Conservation (phyloP, 441 rosid species). For the Eutrema salsugineum region DNA sequence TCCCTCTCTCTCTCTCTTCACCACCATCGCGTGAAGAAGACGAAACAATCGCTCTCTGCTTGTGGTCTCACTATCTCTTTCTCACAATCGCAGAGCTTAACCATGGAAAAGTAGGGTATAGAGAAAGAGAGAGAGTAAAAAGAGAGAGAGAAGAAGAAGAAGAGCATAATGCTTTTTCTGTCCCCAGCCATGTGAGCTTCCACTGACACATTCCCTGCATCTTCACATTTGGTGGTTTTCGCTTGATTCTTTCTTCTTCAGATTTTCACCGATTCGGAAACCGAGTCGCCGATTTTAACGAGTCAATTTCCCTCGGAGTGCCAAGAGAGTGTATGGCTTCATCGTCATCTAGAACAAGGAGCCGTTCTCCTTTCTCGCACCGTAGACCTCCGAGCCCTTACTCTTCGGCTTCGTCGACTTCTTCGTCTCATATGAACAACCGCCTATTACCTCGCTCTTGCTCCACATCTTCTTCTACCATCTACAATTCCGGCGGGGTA, state of each 20-base stretch:
- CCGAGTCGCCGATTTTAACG: constrained; percentile 39
- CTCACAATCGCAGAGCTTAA: constrained; percentile 7
- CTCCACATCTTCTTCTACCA: constrained; percentile 71
- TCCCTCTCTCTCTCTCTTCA: constrained; percentile 19
- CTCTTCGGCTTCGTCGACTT: constrained; percentile 54
- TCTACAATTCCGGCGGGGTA: constrained; percentile 39
- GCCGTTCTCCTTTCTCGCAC: constrained; percentile 85
- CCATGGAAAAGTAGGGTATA: not conserved
- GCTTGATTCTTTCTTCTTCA: constrained; percentile 16
- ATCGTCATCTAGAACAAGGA: constrained; percentile 81
- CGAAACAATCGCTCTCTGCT: constrained; percentile 31
- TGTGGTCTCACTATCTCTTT: constrained; percentile 23
- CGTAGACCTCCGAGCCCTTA: constrained; percentile 65
- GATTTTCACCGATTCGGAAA: not conserved
- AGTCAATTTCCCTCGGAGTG: constrained; percentile 32
- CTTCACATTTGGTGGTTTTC: constrained; percentile 15
- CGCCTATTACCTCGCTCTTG: constrained; percentile 74
- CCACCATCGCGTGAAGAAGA: constrained; percentile 32
- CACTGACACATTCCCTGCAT: constrained; percentile 66
- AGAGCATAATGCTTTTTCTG: constrained; percentile 35
- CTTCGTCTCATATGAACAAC: constrained; percentile 58
- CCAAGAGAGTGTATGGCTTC: constrained; percentile 54
- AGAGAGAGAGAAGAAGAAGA: constrained; percentile 15
- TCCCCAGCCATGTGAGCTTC: constrained; percentile 77
- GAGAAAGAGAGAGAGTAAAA: not conserved